A percentile compares a stretch with the other conserved stretches of the same genome.
Evolutionary conservation across 805 yeast genomes (phyloP).

Genomic region (Spathaspora sp.): DNA sequence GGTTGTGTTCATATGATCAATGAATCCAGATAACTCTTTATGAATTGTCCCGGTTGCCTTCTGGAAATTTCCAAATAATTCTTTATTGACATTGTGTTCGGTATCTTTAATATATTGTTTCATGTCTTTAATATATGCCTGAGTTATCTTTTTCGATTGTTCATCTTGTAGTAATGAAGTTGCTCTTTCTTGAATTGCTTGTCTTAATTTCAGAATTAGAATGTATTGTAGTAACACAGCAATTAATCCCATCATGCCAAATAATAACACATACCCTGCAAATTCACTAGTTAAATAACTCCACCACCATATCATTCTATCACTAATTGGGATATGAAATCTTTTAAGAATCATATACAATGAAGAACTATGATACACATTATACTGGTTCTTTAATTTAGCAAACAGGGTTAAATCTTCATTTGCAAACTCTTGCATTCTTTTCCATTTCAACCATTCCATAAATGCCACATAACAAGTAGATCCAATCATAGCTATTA

Average conservation of each 20-base stretch:
- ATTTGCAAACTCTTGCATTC: constrained; percentile 21
- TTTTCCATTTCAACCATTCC: constrained; percentile 40
- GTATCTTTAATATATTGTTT: constrained; percentile 50
- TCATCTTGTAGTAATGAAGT: neutral
- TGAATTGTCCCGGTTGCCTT: constrained; percentile 57
- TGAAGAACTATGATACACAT: constrained; percentile 11
- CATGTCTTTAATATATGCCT: constrained; percentile 27
- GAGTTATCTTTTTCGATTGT: neutral
- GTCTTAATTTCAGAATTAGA: constrained; percentile 26
- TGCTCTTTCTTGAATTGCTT: neutral
- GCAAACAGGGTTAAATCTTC: constrained; percentile 34
- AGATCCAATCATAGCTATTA: constrained; percentile 32
- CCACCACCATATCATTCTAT: constrained; percentile 36
- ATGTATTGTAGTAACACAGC: constrained; percentile 52
- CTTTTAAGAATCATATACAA: constrained; percentile 7
- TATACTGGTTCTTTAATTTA: constrained; percentile 6
- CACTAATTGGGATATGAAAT: constrained; percentile 7
- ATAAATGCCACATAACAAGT: constrained; percentile 41
- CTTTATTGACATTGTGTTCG: constrained; percentile 54
- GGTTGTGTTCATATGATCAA: constrained; percentile 54
- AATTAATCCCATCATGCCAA: constrained; percentile 57
- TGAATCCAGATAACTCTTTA: constrained; percentile 54
- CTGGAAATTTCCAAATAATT: constrained; percentile 64
- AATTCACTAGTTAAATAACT: constrained; percentile 51
- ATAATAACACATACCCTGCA: constrained; percentile 45